Evolutionary conservation across 1,139 yeast genomes (phyloP), one percentile per base, ranked within the genome.

Genomic region (Tardiomyces blankii): DNA sequence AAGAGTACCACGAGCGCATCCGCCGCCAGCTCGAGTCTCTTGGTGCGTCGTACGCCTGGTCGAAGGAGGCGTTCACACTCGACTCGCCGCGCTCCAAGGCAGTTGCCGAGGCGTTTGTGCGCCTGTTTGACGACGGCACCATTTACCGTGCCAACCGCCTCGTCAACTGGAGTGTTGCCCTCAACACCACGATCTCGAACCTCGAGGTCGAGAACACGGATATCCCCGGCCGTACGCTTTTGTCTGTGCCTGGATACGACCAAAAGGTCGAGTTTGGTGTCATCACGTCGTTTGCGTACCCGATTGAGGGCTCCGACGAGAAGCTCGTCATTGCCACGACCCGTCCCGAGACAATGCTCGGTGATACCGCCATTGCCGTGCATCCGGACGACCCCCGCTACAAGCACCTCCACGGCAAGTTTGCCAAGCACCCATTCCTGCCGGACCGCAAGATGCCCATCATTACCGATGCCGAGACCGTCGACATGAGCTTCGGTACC

Each of bases 401-500:
- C 73, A 83, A 72, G 56, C 98, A 91, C 64, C 75, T 91, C 61
- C 98, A 91, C 63, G 98, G 98, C 53, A 88, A 89, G 66, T 86
- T 72, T 64, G 94, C 85, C 49, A 66, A 77, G 55, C 98, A 91
- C 68, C 98, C 98, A 51, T 85, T 91, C 68, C 70, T 87, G 57
- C 25, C 25, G 18, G 86, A 83, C 62, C 82, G 89, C 65, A 74
- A 78, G 61, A 68, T 91, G 48, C 98, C 98, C 54, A 87, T 91
- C 62, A 72, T 91, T 51, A 77, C 89, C 47, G 98, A 91, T 65
- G 64, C 81, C 38, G 95, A 87, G 68, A 93, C 97, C 39, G 98
- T 91, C 53, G 98, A 91, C 66, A 91, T 91, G 97, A 95, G 86
- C 67, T 91, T 91, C 58, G 98, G 98, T 75, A 91, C 98, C 54